phyloP scores from a whole-genome alignment of 2,329 filamentous ascomycete genomes.

The Periconia digitata region DNA sequence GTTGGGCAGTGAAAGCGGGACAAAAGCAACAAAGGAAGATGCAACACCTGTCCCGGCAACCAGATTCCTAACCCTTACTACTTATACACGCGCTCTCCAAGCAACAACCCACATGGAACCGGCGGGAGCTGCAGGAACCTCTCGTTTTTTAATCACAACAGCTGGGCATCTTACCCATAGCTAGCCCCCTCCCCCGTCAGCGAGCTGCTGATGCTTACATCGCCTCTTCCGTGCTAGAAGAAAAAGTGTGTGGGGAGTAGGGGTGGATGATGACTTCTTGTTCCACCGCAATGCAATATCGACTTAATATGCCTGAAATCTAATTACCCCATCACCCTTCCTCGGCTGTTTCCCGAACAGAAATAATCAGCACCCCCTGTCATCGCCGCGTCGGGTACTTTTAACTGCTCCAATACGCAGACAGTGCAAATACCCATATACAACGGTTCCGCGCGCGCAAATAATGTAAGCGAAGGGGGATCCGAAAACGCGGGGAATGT shows the following conservation, averaged over 20 bases:
- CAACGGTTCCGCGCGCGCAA: too few species aligned
- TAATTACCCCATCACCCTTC: too few species aligned
- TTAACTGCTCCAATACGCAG: too few species aligned
- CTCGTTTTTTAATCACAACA: neutral
- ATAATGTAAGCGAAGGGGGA: too few species aligned
- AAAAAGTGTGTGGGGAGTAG: slow-evolving; percentile 9
- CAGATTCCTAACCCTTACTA: slow-evolving; percentile 6
- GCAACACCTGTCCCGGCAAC: slow-evolving; percentile 6
- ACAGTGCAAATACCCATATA: too few species aligned
- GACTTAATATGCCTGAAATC: slow-evolving; percentile 22
- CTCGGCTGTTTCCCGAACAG: too few species aligned
- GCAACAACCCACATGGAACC: slow-evolving; percentile 2
- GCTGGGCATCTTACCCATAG: neutral
- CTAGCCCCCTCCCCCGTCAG: neutral
- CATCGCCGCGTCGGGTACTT: too few species aligned
- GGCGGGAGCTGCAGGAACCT: neutral
- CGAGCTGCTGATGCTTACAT: neutral
- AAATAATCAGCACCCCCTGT: too few species aligned
- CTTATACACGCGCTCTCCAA: slow-evolving; percentile 18
- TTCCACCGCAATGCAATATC: slow-evolving; percentile 18
- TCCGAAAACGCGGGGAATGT: too few species aligned
- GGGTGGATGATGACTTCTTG: too few species aligned
- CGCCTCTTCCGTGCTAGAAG: neutral
- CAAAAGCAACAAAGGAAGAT: slow-evolving; percentile 3
- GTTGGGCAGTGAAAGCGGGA: too few species aligned